Percentiles rank a stretch among this genome's conserved stretches.
These are phyloP conservation scores for Paramecium sonneborni DNA, from an alignment of 73 alveolate species.

Conservation along the genomic window DNA sequence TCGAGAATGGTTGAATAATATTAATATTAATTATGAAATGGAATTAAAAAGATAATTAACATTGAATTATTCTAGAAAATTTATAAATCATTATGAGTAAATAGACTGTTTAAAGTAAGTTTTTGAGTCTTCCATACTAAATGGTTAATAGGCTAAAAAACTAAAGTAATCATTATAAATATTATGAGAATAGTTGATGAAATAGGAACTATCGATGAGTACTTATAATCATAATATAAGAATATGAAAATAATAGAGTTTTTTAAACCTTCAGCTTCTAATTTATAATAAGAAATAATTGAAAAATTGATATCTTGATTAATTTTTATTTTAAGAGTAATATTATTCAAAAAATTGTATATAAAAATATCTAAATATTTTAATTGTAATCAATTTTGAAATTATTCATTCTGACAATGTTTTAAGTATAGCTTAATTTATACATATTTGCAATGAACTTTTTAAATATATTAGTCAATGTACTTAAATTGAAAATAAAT, in stretches of 20 bases:
- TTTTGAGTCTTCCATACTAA: not conserved
- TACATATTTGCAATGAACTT: not conserved
- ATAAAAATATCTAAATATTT: too few relatives aligned
- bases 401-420: too few relatives aligned
- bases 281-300: not conserved
- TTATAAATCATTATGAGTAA: not conserved
- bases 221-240: not conserved
- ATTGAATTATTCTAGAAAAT: not conserved
- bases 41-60: not conserved
- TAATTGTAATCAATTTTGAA: not conserved
- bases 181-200: slow-evolving; percentile 22
- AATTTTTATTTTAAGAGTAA: not conserved
- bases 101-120: not conserved
- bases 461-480: not conserved
- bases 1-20: not conserved
- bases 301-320: not conserved
- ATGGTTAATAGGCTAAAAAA: not conserved
- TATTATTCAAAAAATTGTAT: not conserved
- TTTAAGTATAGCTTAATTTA: not conserved
- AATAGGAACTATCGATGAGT: not conserved
- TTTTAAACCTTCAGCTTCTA: not conserved
- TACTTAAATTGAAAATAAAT: not conserved
- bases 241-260: not conserved
- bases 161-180: not conserved
- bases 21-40: not conserved